phyloP scores from a whole-genome alignment of 2,329 filamentous ascomycete species.

The Epichloe bromicola region DNA sequence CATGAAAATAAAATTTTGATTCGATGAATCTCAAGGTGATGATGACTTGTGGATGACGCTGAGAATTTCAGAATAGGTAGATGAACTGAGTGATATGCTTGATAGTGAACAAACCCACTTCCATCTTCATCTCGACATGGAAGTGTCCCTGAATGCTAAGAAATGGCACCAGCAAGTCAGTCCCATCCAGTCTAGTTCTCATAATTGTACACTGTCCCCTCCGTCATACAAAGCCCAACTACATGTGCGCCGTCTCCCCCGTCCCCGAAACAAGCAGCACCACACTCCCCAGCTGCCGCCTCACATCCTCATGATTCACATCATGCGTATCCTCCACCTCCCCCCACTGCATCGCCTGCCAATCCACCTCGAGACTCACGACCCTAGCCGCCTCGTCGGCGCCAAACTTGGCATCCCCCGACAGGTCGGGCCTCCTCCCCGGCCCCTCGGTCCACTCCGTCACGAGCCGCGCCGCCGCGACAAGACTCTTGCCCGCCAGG shows the following conservation, averaged over 20 bases:
- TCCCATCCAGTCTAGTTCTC: no score
- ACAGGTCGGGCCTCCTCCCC: slow-evolving; percentile 11
- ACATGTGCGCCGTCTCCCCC: slow-evolving; percentile 9
- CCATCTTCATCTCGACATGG: no score
- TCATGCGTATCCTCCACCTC: slow-evolving; percentile 98
- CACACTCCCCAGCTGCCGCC: slow-evolving; percentile 77
- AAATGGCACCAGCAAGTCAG: no score
- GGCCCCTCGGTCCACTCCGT: slow-evolving; percentile 79
- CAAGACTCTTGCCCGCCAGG: slow-evolving; percentile 74
- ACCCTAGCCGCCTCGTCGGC: slow-evolving; percentile 71
- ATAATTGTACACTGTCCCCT: not conserved
- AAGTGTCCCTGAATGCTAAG: no score
- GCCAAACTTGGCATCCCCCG: slow-evolving; percentile 42
- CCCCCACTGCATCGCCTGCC: slow-evolving; percentile 80
- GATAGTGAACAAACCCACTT: no score
- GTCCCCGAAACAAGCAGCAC: slow-evolving; percentile 64
- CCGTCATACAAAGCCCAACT: not conserved
- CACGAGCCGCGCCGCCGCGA: slow-evolving; percentile 64
- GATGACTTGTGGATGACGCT: no score
- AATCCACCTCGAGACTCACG: slow-evolving; percentile 72
- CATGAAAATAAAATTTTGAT: no score
- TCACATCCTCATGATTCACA: slow-evolving; percentile 82
- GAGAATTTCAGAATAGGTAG: no score
- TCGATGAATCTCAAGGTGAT: no score
- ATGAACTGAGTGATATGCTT: no score